These are phyloP conservation scores for Penicillium sp. DNA, from an alignment of 2,329 filamentous ascomycete genomes.

Conservation along the genomic window DNA sequence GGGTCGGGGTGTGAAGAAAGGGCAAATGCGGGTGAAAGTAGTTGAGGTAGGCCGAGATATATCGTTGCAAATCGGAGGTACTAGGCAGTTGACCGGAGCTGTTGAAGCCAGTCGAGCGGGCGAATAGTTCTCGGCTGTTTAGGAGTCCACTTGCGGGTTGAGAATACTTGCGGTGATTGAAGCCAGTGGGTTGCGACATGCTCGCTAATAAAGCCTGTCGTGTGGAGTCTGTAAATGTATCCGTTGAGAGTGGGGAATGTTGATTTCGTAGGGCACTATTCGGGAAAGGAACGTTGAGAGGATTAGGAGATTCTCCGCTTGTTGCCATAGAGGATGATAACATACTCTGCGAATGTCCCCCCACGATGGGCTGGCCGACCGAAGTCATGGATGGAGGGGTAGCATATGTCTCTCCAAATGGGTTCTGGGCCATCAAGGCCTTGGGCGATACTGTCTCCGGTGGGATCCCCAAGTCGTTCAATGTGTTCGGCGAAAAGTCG, in stretches of 20 bases:
- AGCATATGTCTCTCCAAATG: conserved; percentile 70
- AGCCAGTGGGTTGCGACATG: conserved; percentile 59
- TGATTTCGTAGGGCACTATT: conserved; percentile 65
- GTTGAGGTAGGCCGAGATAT: conserved; percentile 83
- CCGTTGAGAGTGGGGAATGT: conserved; percentile 60
- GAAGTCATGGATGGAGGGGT: conserved; percentile 74
- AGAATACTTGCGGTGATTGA: conserved; percentile 60
- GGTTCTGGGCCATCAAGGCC: conserved; percentile 68
- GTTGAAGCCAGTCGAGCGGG: conserved; percentile 37
- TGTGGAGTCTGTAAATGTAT: conserved; percentile 67
- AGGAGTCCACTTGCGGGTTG: conserved; percentile 57
- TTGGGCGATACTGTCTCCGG: conserved; percentile 76
- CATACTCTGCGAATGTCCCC: conserved; percentile 59
- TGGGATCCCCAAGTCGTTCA: conserved; percentile 71
- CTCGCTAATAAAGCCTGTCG: conserved; percentile 63
- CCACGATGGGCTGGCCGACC: conserved; percentile 70
- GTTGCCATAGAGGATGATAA: conserved; percentile 48
- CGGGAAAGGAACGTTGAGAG: conserved; percentile 48
- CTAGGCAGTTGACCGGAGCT: conserved; percentile 65
- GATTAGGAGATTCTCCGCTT: conserved; percentile 47
- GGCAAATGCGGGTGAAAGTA: conserved; percentile 94
- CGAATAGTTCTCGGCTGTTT: conserved; percentile 37
- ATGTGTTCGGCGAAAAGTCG: conserved; percentile 71
- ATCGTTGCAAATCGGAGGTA: conserved; percentile 83
- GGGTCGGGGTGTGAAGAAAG: conserved; percentile 88